phyloP scores from a whole-genome alignment of 768 basidiomycete genomes.

The Rhizopogon vulgaris region DNA sequence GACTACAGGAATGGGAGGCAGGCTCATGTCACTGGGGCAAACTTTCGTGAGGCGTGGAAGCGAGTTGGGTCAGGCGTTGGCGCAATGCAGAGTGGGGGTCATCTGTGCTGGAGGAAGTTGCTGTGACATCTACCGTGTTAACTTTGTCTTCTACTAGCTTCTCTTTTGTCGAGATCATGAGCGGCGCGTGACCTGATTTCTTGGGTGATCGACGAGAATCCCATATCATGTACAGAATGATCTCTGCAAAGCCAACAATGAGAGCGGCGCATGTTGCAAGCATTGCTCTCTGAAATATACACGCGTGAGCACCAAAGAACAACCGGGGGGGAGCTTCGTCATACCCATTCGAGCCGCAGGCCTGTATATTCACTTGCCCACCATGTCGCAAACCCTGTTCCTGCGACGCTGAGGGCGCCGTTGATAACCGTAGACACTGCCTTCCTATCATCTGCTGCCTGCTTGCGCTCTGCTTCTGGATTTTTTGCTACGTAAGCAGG shows the following conservation, averaged over 20 bases:
- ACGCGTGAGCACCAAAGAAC: slow-evolving; percentile 4
- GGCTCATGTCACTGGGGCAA: not conserved
- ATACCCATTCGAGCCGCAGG: slow-evolving; percentile 73
- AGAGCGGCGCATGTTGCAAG: slow-evolving; percentile 55
- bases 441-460: slow-evolving; percentile 49
- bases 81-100: slow-evolving; percentile 12
- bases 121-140: slow-evolving; percentile 1
- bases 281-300: slow-evolving; percentile 45
- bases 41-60: not conserved
- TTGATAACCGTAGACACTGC: slow-evolving; percentile 68
- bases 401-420: slow-evolving; percentile 60
- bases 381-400: slow-evolving; percentile 64
- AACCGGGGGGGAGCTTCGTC: slow-evolving; percentile 19
- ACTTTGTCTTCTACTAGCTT: slow-evolving; percentile 6
- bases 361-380: slow-evolving; percentile 61
- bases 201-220: slow-evolving; percentile 39
- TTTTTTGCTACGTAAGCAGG: slow-evolving; percentile 42
- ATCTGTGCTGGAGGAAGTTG: slow-evolving; percentile 18
- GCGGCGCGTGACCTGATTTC: slow-evolving; percentile 5
- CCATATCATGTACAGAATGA: slow-evolving; percentile 69
- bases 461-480: slow-evolving; percentile 41
- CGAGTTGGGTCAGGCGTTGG: slow-evolving; percentile 1
- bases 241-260: slow-evolving; percentile 67
- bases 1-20: not conserved
- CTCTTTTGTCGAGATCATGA: slow-evolving; percentile 1